These are phyloP conservation scores for Vitellaria paradoxa DNA, from an alignment of 179 eudicot species.

Conservation along the genomic window DNA sequence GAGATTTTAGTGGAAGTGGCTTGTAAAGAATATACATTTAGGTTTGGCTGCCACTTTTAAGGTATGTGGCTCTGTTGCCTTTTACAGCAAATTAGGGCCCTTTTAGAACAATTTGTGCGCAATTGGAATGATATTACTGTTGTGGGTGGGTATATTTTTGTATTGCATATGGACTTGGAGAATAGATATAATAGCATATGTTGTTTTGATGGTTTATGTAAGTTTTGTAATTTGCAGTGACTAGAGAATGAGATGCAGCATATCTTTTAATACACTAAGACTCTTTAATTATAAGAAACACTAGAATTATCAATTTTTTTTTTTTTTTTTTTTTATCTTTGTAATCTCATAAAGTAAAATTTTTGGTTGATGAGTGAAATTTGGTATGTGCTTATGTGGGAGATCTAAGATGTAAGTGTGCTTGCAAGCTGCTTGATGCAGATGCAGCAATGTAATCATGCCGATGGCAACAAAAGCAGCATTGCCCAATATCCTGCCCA, in stretches of 20 bases:
- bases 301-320: background rate
- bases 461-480: no score
- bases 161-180: background rate
- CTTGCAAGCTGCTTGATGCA: no score
- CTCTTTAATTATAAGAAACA: background rate
- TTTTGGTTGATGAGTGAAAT: background rate
- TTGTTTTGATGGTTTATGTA: no score
- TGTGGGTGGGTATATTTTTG: background rate
- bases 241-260: no score
- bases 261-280: no score
- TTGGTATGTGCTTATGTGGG: no score
- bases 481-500: no score
- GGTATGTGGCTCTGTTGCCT: background rate
- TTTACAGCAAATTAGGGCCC: background rate
- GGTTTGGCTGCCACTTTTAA: background rate
- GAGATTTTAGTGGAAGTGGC: background rate
- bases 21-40: background rate
- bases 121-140: background rate
- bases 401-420: no score
- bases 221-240: no score
- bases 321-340: background rate
- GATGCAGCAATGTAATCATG: no score
- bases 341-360: background rate
- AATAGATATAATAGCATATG: no score
- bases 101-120: background rate